Percentiles rank a stretch among this genome's conserved stretches.
phyloP scores from a whole-genome alignment of 768 basidiomycete genomes.

The Boletus rubescentipes region DNA sequence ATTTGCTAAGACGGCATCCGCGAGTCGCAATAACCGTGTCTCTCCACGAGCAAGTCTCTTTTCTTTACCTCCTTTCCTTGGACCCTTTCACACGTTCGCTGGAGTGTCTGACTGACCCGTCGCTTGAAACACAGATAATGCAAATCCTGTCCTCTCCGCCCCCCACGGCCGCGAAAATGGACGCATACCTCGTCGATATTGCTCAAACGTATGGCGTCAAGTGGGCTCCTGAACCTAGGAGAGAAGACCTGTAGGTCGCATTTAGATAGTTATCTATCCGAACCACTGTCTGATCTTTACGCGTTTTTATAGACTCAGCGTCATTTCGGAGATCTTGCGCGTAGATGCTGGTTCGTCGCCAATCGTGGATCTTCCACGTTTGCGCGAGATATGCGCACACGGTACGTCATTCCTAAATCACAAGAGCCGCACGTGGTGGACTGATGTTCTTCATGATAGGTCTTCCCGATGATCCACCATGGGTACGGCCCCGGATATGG shows the following conservation, averaged over 20 bases:
- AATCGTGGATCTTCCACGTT: constrained; percentile 52
- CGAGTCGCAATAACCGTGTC: constrained; percentile 53
- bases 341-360: constrained; percentile 38
- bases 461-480: constrained; percentile 69
- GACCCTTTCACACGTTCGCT: neutral
- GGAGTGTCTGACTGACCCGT: constrained; percentile 1
- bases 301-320: constrained; percentile 42
- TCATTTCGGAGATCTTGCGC: constrained; percentile 63
- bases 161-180: constrained; percentile 56
- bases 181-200: constrained; percentile 53
- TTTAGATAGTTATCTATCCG: neutral
- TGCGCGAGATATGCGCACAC: constrained; percentile 57
- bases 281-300: neutral
- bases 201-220: constrained; percentile 52
- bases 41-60: constrained; percentile 44
- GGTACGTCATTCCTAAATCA: constrained; percentile 42
- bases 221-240: constrained; percentile 61
- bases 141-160: constrained; percentile 51
- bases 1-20: constrained; percentile 52
- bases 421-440: neutral
- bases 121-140: constrained; percentile 40
- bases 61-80: neutral
- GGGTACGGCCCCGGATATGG: constrained; percentile 78
- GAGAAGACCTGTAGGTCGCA: constrained; percentile 58
- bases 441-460: constrained; percentile 40